phyloP scores from a whole-genome alignment of 768 basidiomycete genomes.

The Mycena filopes region DNA sequence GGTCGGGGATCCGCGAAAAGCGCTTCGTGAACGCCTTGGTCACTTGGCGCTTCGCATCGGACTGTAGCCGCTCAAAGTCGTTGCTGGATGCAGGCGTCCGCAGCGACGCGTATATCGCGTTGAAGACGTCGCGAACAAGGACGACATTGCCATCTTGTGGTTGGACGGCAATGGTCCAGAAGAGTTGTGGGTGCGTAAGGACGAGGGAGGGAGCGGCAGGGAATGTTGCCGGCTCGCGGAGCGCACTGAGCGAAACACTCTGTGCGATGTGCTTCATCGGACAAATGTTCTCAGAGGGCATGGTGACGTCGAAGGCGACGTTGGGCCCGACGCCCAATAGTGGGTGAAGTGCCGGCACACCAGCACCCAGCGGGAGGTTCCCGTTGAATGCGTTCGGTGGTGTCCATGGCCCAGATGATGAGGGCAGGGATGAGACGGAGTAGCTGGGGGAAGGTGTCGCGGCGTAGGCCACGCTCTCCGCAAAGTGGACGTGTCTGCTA shows the following conservation, averaged over 20 bases:
- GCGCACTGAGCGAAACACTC: too few species aligned
- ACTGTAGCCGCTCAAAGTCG: constrained; percentile 19
- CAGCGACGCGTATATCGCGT: constrained; percentile 26
- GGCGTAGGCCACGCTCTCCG: constrained; percentile 14
- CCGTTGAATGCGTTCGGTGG: constrained; percentile 25
- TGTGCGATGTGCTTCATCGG: neutral
- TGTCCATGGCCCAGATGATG: constrained; percentile 32
- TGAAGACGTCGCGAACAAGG: constrained; percentile 20
- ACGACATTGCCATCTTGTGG: constrained; percentile 16
- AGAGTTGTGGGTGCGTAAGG: constrained; percentile 12
- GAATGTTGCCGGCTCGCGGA: constrained; percentile 8
- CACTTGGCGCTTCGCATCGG: constrained; percentile 12
- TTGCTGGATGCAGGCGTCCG: constrained; percentile 10
- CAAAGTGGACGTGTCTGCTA: constrained; percentile 30
- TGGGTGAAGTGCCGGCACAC: constrained; percentile 7
- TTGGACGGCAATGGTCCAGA: constrained; percentile 21
- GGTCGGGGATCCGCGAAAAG: constrained; percentile 17
- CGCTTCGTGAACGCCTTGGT: constrained; percentile 31
- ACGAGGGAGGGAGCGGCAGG: constrained; percentile 12
- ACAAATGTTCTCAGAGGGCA: constrained; percentile 27
- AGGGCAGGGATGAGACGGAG: constrained; percentile 32
- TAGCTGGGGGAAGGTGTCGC: constrained; percentile 36
- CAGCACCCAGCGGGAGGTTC: constrained; percentile 17
- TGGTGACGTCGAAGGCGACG: constrained; percentile 32
- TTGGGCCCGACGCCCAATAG: constrained; percentile 10